Evolutionary conservation across 2,329 filamentous ascomycete genomes (phyloP).

Genomic region (Alternaria metachromatica): DNA sequence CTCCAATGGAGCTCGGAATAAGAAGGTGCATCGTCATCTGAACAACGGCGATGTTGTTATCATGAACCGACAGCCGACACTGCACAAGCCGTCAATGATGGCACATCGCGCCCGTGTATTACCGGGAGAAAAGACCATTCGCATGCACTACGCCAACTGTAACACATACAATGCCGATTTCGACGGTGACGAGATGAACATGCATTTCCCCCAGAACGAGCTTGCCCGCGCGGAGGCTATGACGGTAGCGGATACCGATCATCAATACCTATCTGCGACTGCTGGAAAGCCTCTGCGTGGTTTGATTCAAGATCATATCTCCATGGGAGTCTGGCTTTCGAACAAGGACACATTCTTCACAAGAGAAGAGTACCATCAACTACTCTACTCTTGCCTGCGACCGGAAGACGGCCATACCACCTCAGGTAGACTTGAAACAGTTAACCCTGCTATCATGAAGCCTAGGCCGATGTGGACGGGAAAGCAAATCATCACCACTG

Average conservation of each 20-base stretch:
- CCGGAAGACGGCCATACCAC: slow-evolving; percentile 90
- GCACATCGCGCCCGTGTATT: slow-evolving; percentile 91
- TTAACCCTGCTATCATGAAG: slow-evolving; percentile 82
- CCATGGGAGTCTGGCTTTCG: slow-evolving; percentile 88
- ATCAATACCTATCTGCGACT: slow-evolving; percentile 94
- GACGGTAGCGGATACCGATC: slow-evolving; percentile 93
- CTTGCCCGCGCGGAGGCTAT: slow-evolving; percentile 90
- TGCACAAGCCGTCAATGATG: slow-evolving; percentile 99
- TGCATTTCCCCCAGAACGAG: slow-evolving; percentile 99
- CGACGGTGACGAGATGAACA: slow-evolving; percentile 99
- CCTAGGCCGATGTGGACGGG: slow-evolving; percentile 88
- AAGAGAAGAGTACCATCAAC: slow-evolving; percentile 85
- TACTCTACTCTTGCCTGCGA: slow-evolving; percentile 88
- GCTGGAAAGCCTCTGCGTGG: slow-evolving; percentile 92
- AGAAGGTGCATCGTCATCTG: slow-evolving; percentile 95
- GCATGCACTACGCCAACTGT: slow-evolving; percentile 99
- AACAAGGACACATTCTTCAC: slow-evolving; percentile 92
- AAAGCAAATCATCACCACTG: slow-evolving; percentile 92
- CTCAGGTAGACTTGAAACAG: slow-evolving; percentile 78
- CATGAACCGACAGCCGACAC: slow-evolving; percentile 97
- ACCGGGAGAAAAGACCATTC: slow-evolving; percentile 93
- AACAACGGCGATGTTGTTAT: slow-evolving; percentile 96
- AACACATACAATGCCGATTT: slow-evolving; percentile 99
- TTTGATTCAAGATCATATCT: slow-evolving; percentile 98
- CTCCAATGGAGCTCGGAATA: slow-evolving; percentile 79